phyloP scores from a whole-genome alignment of 495 filamentous ascomycete species.

The Hypoxylon perforatum region DNA sequence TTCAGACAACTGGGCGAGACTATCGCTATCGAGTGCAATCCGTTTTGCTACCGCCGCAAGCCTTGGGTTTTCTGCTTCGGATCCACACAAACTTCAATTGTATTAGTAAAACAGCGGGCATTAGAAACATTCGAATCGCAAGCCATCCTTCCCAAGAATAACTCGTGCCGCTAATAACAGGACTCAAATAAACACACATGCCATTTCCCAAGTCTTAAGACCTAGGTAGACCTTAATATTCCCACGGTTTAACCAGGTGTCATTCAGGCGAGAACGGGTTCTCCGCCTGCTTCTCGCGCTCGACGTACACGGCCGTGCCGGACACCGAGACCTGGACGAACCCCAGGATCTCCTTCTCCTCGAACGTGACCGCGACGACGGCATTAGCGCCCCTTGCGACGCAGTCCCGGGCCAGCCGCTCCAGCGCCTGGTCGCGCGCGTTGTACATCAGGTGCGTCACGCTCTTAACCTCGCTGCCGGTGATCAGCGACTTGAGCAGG shows the following conservation, averaged over 20 bases:
- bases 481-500: constrained; percentile 17
- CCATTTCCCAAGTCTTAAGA: no score
- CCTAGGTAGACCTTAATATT: background rate
- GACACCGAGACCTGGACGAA: constrained; percentile 37
- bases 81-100: no score
- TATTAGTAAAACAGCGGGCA: no score
- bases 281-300: constrained; percentile 27
- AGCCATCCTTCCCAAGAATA: no score
- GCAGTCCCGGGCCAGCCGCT: constrained; percentile 38
- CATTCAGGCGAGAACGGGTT: constrained; percentile 30
- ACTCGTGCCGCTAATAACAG: no score
- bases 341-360: constrained; percentile 35
- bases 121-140: no score
- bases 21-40: no score
- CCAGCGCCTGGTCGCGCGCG: constrained; percentile 37
- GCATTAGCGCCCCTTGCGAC: constrained; percentile 38
- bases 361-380: constrained; percentile 26
- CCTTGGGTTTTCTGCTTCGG: no score
- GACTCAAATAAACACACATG: no score
- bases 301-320: constrained; percentile 40
- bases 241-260: background rate
- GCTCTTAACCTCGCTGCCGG: constrained; percentile 28
- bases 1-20: no score
- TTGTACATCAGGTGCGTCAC: constrained; percentile 38
- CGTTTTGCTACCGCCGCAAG: no score